phyloP scores from a whole-genome alignment of 495 filamentous ascomycete species.

The Penicillium lagena region DNA sequence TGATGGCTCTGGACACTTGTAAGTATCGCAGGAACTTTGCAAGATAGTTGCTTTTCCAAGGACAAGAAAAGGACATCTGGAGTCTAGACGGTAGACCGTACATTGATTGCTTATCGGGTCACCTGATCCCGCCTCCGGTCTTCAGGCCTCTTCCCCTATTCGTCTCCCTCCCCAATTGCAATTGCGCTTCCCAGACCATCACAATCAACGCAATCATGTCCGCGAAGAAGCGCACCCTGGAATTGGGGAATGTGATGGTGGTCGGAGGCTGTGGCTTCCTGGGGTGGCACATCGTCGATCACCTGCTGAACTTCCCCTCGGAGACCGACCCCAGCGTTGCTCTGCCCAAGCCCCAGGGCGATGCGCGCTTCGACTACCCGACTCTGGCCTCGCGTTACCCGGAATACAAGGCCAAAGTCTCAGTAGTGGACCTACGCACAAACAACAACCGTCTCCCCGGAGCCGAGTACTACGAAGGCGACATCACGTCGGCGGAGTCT shows the following conservation, averaged over 20 bases:
- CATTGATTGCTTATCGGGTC: not conserved
- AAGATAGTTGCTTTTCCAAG: no score
- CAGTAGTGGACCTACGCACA: conserved; percentile 82
- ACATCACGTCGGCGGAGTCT: conserved; percentile 70
- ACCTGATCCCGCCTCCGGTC: conserved; percentile 6
- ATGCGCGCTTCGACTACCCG: conserved; percentile 36
- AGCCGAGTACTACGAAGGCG: conserved; percentile 74
- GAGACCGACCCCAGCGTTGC: conserved; percentile 39
- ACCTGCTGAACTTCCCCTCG: conserved; percentile 47
- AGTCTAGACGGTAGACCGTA: no score
- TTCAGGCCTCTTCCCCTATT: conserved; percentile 10
- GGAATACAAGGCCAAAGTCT: conserved; percentile 49
- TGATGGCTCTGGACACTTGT: no score
- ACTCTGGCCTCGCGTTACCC: conserved; percentile 35
- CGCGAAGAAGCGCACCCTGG: conserved; percentile 25
- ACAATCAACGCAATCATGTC: conserved; percentile 22
- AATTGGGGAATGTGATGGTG: conserved; percentile 45
- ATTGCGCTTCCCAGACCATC: not conserved
- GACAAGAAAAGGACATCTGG: no score
- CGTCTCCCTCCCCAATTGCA: conserved; percentile 1
- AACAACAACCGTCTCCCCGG: conserved; percentile 66
- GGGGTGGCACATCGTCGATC: conserved; percentile 53
- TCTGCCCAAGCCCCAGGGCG: conserved; percentile 30
- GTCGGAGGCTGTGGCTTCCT: conserved; percentile 54
- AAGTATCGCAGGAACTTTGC: no score